phyloP scores from a whole-genome alignment of 768 basidiomycete species.

The Russula emetica region DNA sequence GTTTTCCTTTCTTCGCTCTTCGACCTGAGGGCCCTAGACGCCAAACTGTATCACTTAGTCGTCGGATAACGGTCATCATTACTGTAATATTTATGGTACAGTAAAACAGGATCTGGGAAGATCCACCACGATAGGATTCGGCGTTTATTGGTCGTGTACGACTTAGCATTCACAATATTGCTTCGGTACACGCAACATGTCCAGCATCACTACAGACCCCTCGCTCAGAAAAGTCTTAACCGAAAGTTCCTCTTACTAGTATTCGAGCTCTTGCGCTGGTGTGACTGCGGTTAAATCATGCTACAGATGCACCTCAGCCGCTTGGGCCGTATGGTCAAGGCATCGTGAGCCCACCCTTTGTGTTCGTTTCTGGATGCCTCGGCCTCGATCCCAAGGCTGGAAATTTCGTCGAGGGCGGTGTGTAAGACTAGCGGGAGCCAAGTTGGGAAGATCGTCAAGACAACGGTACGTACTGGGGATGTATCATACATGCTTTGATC shows the following conservation, averaged over 20 bases:
- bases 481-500: neutral
- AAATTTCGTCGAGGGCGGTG: constrained; percentile 66
- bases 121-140: neutral
- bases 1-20: too few species aligned
- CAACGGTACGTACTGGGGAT: constrained; percentile 56
- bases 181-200: constrained; percentile 26
- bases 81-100: too few species aligned
- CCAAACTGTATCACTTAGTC: too few species aligned
- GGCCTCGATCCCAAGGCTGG: constrained; percentile 71
- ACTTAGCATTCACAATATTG: constrained; percentile 1
- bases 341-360: constrained; percentile 73
- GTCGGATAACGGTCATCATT: too few species aligned
- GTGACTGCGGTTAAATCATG: neutral
- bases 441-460: constrained; percentile 81
- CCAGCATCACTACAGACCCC: constrained; percentile 35
- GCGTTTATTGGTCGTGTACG: too few species aligned
- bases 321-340: constrained; percentile 89
- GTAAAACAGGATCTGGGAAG: too few species aligned
- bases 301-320: constrained; percentile 66
- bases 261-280: too few species aligned
- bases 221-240: constrained; percentile 39
- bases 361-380: constrained; percentile 89
- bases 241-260: constrained; percentile 21
- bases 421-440: constrained; percentile 76
- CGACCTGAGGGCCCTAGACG: too few species aligned